These are phyloP conservation scores for Balakata baccata DNA, from an alignment of 345 rosid genomes.

Conservation along the genomic window DNA sequence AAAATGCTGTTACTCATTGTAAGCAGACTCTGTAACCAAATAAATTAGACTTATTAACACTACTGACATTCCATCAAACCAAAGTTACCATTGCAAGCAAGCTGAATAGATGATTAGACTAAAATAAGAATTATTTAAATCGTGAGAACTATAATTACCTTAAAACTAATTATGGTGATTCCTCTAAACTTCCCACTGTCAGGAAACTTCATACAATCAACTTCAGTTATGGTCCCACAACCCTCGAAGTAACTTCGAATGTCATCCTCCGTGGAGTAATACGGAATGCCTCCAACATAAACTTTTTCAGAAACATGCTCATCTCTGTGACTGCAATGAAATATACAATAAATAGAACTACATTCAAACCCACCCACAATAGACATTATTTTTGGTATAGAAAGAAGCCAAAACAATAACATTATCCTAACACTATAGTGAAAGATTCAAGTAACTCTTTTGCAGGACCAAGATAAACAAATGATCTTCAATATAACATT, in stretches of 20 bases:
- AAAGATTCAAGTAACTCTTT: neutral
- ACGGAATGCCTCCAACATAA: conserved; percentile 93
- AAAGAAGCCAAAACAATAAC: neutral
- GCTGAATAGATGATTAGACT: neutral
- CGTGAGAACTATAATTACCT: conserved; percentile 32
- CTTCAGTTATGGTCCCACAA: conserved; percentile 68
- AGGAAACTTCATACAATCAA: conserved; percentile 83
- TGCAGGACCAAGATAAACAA: neutral
- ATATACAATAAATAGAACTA: neutral
- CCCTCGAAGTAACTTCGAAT: conserved; percentile 76
- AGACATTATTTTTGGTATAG: neutral
- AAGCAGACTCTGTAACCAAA: neutral
- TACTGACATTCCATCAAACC: neutral
- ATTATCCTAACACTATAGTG: neutral
- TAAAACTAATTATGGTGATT: conserved; percentile 69
- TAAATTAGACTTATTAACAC: neutral
- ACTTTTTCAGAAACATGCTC: conserved; percentile 51
- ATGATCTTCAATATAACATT: no score
- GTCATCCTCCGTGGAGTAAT: conserved; percentile 75
- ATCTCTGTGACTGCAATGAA: conserved; percentile 49
- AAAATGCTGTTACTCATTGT: neutral
- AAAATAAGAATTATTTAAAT: neutral
- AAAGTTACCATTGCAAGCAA: conserved; percentile 1
- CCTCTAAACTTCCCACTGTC: conserved; percentile 89
- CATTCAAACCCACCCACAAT: neutral